A percentile compares a stretch with the other conserved stretches of the same genome.
phyloP scores from a whole-genome alignment of 2,329 filamentous ascomycete species.

The Penicillium janthinellum region DNA sequence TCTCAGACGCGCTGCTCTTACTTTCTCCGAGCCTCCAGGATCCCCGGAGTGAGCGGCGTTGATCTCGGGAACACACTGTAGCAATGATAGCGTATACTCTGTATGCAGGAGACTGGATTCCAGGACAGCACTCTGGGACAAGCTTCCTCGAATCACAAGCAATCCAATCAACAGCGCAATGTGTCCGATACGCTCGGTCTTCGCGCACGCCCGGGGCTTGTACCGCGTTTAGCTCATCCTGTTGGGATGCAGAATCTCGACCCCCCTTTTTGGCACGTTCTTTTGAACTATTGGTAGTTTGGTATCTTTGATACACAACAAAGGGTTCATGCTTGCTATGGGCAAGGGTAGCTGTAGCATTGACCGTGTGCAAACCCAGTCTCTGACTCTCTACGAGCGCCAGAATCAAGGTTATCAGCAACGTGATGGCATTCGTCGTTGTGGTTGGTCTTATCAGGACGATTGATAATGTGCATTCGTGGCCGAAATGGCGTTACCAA shows the following conservation, averaged over 20 bases:
- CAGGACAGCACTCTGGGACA: slow-evolving; percentile 11
- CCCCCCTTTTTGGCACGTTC: neutral
- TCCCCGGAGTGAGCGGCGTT: neutral
- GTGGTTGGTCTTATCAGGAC: slow-evolving; percentile 37
- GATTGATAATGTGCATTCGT: slow-evolving; percentile 26
- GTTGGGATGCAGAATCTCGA: slow-evolving; percentile 7
- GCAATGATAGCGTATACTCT: slow-evolving; percentile 8
- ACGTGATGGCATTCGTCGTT: slow-evolving; percentile 30
- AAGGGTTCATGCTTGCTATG: neutral
- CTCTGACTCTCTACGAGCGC: neutral
- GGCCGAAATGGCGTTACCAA: slow-evolving; percentile 9
- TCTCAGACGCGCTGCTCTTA: neutral
- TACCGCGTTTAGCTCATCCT: slow-evolving; percentile 24
- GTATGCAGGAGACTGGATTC: slow-evolving; percentile 15
- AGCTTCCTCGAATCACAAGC: slow-evolving; percentile 12
- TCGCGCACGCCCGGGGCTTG: slow-evolving; percentile 6
- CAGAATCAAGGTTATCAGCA: slow-evolving; percentile 15
- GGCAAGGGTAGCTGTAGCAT: neutral
- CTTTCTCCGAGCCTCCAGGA: neutral
- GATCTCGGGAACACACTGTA: neutral
- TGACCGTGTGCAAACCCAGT: neutral
- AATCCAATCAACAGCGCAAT: neutral
- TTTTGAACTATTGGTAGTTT: neutral
- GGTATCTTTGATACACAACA: neutral
- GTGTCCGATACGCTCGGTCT: slow-evolving; percentile 18